Evolutionary conservation across 176 grass and related monocot genomes (phyloP), one percentile per base, ranked within the genome.

Genomic region (Oryza coarctata): DNA sequence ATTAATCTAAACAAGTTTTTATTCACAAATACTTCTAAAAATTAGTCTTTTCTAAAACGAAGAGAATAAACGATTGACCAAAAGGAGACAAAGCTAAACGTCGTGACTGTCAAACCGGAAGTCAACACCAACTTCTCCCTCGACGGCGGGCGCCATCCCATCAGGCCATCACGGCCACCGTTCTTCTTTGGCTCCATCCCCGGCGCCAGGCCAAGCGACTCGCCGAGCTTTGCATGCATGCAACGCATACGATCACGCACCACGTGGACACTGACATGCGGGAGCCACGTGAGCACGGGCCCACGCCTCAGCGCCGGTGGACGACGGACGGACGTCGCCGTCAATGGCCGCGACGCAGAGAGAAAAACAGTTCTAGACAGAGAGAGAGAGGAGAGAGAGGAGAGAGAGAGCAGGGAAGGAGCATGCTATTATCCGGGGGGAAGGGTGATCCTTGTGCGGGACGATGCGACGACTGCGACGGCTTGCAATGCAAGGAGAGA

Each of bases 341-440:
- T 71, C 20, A 52, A 70, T 33, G 63, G 58, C 78, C 38, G 17
- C 17, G 71, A 26, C n/a, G 65, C 12, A 83, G 23, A 22, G 86
- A n/a, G 58, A 45, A 77, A 68, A 43, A 18, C 13, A 0, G 70
- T 1, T 0, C 4, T 6, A 12, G 36, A 1, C 17, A 14, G 38
- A 17, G 20, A n/a, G 14, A 30, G 25, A 62, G 74, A 58, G 68
- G 32, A 33, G 36, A 1, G 25, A 14, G 38, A 11, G 11, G 14
- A 30, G 25, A 62, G 74, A 58, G 68, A 38, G 32, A 5, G 22
- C 26, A 58, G 27, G 30, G 22, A 68, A 70, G 36, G 82, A 65
- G 88, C 79, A 88, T 2, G 12, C 69, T 86, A 91, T 94, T 91
- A 84, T 41, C 92, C 83, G 92, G 88, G 3, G 74, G 63, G 20